A percentile compares a stretch with the other conserved stretches of the same genome.
Evolutionary conservation across 192 early-diverging fungal genomes (phyloP).

Genomic region (Backusella australiensis): DNA sequence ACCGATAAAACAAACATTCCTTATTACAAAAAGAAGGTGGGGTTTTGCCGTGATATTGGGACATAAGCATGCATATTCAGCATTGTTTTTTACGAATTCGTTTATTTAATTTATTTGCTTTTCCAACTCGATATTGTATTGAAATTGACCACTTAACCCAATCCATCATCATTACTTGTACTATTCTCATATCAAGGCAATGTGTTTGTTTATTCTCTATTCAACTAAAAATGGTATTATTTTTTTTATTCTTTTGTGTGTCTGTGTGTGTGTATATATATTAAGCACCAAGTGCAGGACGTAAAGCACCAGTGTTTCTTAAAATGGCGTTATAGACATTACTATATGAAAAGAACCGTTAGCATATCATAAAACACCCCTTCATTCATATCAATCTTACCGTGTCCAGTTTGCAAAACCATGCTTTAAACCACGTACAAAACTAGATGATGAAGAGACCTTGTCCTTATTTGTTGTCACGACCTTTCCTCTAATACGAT

Average conservation of each 20-base stretch:
- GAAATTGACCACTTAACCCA: background rate
- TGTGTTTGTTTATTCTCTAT: background rate
- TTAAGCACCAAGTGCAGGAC: background rate
- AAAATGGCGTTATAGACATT: background rate
- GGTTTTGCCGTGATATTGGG: background rate
- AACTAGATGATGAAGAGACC: background rate
- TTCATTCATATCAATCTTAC: constrained; percentile 3
- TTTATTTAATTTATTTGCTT: background rate
- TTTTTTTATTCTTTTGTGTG: background rate
- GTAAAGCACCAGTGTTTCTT: background rate
- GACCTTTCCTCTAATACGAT: constrained; percentile 2
- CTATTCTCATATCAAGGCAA: background rate
- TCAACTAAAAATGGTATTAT: background rate
- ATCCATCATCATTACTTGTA: background rate
- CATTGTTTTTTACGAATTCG: background rate
- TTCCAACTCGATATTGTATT: background rate
- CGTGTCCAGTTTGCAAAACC: constrained; percentile 8
- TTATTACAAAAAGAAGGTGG: background rate
- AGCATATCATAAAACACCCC: background rate
- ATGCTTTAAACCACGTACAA: constrained; percentile 9
- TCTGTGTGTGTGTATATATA: background rate
- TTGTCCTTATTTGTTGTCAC: background rate
- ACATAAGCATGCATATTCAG: background rate
- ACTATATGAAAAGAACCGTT: background rate
- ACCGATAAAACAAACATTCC: background rate